phyloP scores from a whole-genome alignment of 805 yeast species.

The Pichia nanzhaoensis region DNA sequence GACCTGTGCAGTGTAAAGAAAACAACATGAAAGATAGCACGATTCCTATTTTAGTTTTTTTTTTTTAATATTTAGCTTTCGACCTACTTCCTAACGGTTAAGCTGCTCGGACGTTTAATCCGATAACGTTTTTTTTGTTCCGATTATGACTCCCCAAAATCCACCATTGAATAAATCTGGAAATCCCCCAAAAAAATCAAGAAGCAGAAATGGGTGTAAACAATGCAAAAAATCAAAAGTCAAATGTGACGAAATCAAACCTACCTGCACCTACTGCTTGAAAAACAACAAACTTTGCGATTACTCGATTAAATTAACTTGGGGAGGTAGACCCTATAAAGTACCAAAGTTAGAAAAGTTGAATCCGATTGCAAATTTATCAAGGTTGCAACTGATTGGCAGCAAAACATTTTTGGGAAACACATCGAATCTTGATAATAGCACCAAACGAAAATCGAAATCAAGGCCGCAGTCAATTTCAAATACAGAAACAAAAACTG shows the following conservation, averaged over 20 bases:
- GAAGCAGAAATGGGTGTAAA: constrained; percentile 56
- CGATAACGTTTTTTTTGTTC: too few relatives aligned
- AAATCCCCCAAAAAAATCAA: constrained; percentile 21
- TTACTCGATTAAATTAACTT: constrained; percentile 53
- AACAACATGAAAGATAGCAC: too few relatives aligned
- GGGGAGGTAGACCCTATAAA: constrained; percentile 72
- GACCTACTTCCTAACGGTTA: too few relatives aligned
- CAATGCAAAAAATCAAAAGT: constrained; percentile 55
- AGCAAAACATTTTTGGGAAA: not conserved
- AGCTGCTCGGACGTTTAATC: too few relatives aligned
- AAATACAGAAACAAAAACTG: not conserved
- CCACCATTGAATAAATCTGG: too few relatives aligned
- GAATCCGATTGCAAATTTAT: constrained; percentile 23
- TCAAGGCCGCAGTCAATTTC: not conserved
- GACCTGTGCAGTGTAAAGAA: too few relatives aligned
- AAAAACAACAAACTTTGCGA: constrained; percentile 47
- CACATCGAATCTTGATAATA: not conserved
- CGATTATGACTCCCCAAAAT: too few relatives aligned
- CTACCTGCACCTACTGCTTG: constrained; percentile 51
- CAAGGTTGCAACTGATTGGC: constrained; percentile 14
- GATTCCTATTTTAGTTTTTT: too few relatives aligned
- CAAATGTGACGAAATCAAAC: constrained; percentile 66
- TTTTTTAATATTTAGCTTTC: too few relatives aligned
- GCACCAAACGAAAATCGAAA: not conserved
- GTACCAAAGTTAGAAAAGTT: constrained; percentile 32